A percentile compares a stretch with the other conserved stretches of the same genome.
phyloP scores from a whole-genome alignment of 805 yeast genomes.

The Candida yuanshanica region DNA sequence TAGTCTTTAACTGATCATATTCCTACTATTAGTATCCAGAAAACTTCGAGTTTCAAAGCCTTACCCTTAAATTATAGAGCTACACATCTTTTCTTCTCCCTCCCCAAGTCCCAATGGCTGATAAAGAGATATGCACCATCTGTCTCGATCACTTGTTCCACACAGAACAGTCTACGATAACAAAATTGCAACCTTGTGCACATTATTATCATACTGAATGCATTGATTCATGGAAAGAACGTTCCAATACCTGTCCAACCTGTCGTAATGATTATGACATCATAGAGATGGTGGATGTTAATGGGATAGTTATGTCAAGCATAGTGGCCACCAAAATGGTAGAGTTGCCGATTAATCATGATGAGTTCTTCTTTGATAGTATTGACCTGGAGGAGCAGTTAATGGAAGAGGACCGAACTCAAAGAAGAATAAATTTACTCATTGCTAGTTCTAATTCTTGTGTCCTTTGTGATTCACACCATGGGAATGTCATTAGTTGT shows the following conservation, averaged over 20 bases:
- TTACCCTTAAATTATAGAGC: no score
- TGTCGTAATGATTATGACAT: slow-evolving; percentile 44
- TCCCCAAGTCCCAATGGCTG: slow-evolving; percentile 4
- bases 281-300: slow-evolving; percentile 28
- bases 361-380: slow-evolving; percentile 16
- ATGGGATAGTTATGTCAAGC: slow-evolving; percentile 11
- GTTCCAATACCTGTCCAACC: slow-evolving; percentile 57
- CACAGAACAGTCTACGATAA: slow-evolving; percentile 15
- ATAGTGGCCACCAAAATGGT: slow-evolving; percentile 11
- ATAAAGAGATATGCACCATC: slow-evolving; percentile 45
- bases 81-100: neutral
- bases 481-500: slow-evolving; percentile 19
- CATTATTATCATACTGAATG: slow-evolving; percentile 57
- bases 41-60: no score
- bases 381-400: slow-evolving; percentile 4
- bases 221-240: slow-evolving; percentile 49
- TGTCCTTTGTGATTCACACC: slow-evolving; percentile 18
- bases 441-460: slow-evolving; percentile 20
- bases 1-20: no score
- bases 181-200: slow-evolving; percentile 38
- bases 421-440: slow-evolving; percentile 15
- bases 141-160: slow-evolving; percentile 42
- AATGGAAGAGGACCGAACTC: slow-evolving; percentile 8
- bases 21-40: no score
- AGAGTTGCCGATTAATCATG: slow-evolving; percentile 2